Base-by-base conservation (phyloP, 2,329 filamentous ascomycete species). In the Phialophora expanda region DNA sequence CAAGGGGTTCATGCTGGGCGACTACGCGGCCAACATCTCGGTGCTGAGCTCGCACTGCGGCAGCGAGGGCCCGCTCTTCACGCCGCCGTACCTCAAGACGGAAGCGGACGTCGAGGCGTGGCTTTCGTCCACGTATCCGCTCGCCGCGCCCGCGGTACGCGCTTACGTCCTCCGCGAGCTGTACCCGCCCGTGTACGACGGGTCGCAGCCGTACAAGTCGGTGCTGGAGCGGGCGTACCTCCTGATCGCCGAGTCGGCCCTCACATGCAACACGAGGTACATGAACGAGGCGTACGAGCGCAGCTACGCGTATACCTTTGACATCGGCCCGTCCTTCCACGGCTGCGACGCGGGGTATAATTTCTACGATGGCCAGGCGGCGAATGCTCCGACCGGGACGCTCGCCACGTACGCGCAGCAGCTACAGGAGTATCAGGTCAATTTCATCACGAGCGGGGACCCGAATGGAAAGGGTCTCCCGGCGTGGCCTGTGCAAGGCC, bases 241-340 rank as follows among this genome's bases (percentile, higher is more conserved):
- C 0, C 73, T 80, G 2, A 72, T 82, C 59, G 73, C 77, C 3
- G 85, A 87, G 64, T 69, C 73, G 4, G 69, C 75, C 62, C 82
- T 85, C 70, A 74, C 75, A 44, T 87, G 85, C 78, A 86, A 86
- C 72, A 83, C 83, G 4, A 78, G 82, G 73, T 85, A 82, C 70
- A 75, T 87, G 24, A 80, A 81, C 70, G 78, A 77, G 4, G 84
- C 81, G 3, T 85, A 78, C 74, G 65, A 76, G 12, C 83, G 84
- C 69, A 83, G 83, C 0, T 85, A 83, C 72, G 77, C 79, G 0
- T 87, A 87, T 71, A 74, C 81, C 55, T 87, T 86, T 72, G 79
- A 78, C 53, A 76, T 86, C 0, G 80, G 81, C 0, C 85, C 85
- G 0, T 84, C 78, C 2, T 72, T 86, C n/a, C 85, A 87, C 71